phyloP scores from a whole-genome alignment of 2,329 filamentous ascomycete genomes.

The Cordyceps militaris region DNA sequence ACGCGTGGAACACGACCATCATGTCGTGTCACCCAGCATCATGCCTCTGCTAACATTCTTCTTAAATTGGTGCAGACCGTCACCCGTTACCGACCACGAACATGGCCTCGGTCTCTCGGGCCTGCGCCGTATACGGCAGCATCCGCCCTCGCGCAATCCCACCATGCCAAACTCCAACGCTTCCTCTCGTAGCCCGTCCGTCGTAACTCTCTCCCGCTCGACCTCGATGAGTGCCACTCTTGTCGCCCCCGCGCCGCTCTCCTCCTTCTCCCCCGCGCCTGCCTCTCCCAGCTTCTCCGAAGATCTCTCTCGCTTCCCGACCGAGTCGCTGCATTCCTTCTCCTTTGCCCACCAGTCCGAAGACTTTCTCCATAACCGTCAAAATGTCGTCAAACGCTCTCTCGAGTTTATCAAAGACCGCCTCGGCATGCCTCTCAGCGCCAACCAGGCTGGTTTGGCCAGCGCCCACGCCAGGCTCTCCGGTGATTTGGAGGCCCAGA shows the following conservation, averaged over 20 bases:
- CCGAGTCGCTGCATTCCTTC: slow-evolving; percentile 95
- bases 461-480: slow-evolving; percentile 75
- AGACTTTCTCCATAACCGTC: slow-evolving; percentile 82
- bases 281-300: slow-evolving; percentile 73
- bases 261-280: slow-evolving; percentile 50
- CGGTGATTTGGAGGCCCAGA: slow-evolving; percentile 81
- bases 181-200: slow-evolving; percentile 54
- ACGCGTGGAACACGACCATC: background rate
- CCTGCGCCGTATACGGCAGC: slow-evolving; percentile 87
- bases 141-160: slow-evolving; percentile 53
- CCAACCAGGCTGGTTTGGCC: slow-evolving; percentile 66
- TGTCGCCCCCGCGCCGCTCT: slow-evolving; percentile 47
- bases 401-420: slow-evolving; percentile 96
- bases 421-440: slow-evolving; percentile 64
- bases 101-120: slow-evolving; percentile 80
- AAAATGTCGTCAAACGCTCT: slow-evolving; percentile 87
- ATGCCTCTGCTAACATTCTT: slow-evolving; percentile 22
- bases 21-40: slow-evolving; percentile 5
- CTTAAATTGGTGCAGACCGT: slow-evolving; percentile 51
- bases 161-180: slow-evolving; percentile 57
- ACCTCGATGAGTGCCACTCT: slow-evolving; percentile 64
- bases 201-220: slow-evolving; percentile 54
- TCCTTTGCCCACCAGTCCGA: slow-evolving; percentile 95
- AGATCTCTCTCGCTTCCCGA: slow-evolving; percentile 86
- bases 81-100: slow-evolving; percentile 78